Evolutionary conservation across 441 rosid genomes (phyloP), one percentile per base, ranked within the genome.

Genomic region (Pelargonium myrrhifolium): DNA sequence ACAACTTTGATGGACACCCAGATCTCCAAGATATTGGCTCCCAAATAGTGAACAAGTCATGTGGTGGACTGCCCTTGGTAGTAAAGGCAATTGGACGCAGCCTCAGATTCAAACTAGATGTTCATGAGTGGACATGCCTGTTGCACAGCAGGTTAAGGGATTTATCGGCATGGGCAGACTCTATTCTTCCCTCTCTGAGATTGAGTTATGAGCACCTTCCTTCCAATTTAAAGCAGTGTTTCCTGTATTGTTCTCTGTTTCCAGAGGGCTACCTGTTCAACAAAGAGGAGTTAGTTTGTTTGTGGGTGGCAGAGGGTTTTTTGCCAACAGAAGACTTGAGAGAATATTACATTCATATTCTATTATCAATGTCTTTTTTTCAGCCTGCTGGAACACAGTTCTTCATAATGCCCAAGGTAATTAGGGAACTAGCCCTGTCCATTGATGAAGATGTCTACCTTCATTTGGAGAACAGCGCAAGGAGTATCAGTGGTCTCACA

Each of bases 251-350:
- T 67, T 64, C 61, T 10, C 4, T 68, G 10, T 67, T 67, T 8
- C 72, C 72, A 0, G 62, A 73, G 3, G 60, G 55, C 4, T 39
- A 35, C 7, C 3, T 0, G 0, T 12, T 67, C 17, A 0, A 0
- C 0, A 62, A 15, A 43, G 40, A 24, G 2, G 0, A 9, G 1
- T 42, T 68, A 17, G 45, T 73, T 15, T n/a, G 14, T 1, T 65
- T 64, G 14, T 73, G 72, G 35, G 68, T 68, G 65, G 61, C 62
- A 9, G 68, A 17, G 21, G 69, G 49, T 4, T 68, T 61, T 55
- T 7, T 73, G 7, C 31, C 9, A 20, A 3, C 6, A 63, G 77
- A 69, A 31, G n/a, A 17, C n/a, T 3, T 1, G 1, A 71, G 71
- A 1, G 62, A 67, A 18, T 28, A 31, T n/a, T 45, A 28, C 8